Evolutionary conservation across 306 rosid genomes (phyloP).

Genomic region (Hippophae tibetana): DNA sequence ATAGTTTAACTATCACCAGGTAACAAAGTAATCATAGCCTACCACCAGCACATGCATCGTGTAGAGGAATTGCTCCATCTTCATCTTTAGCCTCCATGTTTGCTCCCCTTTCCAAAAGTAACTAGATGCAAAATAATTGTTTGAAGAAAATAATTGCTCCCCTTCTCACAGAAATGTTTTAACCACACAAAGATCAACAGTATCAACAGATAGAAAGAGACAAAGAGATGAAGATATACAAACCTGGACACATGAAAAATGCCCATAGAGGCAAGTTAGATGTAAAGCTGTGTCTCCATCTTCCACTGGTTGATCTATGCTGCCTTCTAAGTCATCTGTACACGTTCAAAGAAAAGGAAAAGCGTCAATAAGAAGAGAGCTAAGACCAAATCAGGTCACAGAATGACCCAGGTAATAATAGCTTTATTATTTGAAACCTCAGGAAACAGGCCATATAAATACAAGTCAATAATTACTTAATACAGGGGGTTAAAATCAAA

Average conservation of each 20-base stretch:
- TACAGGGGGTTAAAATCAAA: neutral
- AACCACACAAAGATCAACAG: neutral
- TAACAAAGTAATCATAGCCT: slow-evolving; percentile 1
- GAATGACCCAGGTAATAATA: neutral
- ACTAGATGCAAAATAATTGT: slow-evolving; percentile 28
- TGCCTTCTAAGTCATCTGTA: slow-evolving; percentile 65
- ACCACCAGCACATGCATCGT: slow-evolving; percentile 99
- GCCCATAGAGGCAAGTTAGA: slow-evolving; percentile 83
- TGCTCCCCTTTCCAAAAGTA: slow-evolving; percentile 82
- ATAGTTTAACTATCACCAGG: neutral
- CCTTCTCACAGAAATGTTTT: slow-evolving; percentile 7
- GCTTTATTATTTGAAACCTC: neutral
- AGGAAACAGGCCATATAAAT: neutral
- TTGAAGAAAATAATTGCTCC: neutral
- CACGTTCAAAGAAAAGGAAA: slow-evolving; percentile 4
- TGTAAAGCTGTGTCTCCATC: slow-evolving; percentile 94
- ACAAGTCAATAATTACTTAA: neutral
- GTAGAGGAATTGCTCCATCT: slow-evolving; percentile 84
- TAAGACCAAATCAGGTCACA: neutral
- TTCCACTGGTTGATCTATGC: slow-evolving; percentile 79
- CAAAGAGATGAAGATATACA: neutral
- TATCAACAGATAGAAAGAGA: neutral
- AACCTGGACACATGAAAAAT: slow-evolving; percentile 64
- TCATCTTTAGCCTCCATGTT: slow-evolving; percentile 63
- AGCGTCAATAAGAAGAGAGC: neutral